Base-by-base conservation (phyloP, 306 rosid species). In the Dryas alaskensis region DNA sequence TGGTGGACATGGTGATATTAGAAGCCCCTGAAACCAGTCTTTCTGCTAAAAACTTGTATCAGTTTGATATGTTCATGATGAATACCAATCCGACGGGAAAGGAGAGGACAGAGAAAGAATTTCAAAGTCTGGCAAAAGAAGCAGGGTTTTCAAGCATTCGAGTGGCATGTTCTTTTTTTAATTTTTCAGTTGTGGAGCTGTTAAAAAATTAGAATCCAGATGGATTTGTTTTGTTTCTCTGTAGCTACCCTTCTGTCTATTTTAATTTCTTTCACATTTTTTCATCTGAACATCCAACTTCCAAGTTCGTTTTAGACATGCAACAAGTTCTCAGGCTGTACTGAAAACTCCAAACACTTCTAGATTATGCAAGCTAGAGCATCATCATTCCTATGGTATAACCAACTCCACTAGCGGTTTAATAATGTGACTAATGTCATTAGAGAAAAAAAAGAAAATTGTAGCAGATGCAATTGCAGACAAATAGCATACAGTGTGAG, bases 41-140 rank as follows among this genome's bases (percentile, higher is more conserved):
- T 72, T 78, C 83, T 46, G 67, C 71, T 55, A 70, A 49, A 65
- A 80, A 72, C 67, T 77, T 73, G 66, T 67, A 44, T 67, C 79
- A 67, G 68, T 67, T 77, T 4, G 74, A 72, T 68, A 39, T 72
- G 68, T 60, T 66, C 73, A 10, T 73, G 76, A 52, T 67, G 81
- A 81, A 72, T 37, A 73, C 43, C 4, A 72, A 54, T 39, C 4
- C 0, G 12, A 48, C 52, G 5, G 79, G 71, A 0, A 73, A 73
- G 17, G 73, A 77, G 44, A 67, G 79, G 27, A 72, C 74, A 22
- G 31, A 59, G 31, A 72, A 43, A 37, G 74, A 80, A 49, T 2
- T 76, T 27, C 19, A 22, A 45, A 31, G 69, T 27, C 14, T 67
- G 46, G 84, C 77, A 65, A 71, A 50, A 44, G 70, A 25, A 65